Base-by-base conservation (phyloP, 2,329 filamentous ascomycete species). In the Diaporthe ilicicola region DNA sequence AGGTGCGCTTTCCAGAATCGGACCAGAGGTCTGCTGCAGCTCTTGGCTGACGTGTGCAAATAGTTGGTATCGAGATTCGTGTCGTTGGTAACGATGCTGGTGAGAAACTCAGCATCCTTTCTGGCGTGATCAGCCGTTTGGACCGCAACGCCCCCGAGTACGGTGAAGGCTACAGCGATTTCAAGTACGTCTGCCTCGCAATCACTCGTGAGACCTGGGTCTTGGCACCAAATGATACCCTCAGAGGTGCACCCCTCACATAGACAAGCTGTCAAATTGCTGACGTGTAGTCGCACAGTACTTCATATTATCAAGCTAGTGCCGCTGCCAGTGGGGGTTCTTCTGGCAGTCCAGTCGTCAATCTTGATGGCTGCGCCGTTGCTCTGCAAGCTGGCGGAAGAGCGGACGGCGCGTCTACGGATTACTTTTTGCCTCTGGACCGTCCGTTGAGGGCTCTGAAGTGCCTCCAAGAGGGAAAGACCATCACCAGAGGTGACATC, bases 41-140 rank as follows among this genome's bases (percentile, higher is more conserved):
- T 75, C 46, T 12, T 71, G 50, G 24, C 75, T 79, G 73, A 79
- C 72, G 44, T 48, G 2, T n/a, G 29, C 37, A 34, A 55, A 7
- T 70, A 84, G 95, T 99, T 67, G 96, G 96, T 69, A 91, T 93
- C 17, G 96, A 99, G 82, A 98, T 99, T 75, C 89, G 97, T 75
- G 96, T 99, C 1, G 96, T 99, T 7, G 96, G 96, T 84, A 99
- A 99, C 81, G 96, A 99, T 85, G 96, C 96, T 37, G 96, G 96
- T 75, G 96, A 99, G 81, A 99, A 99, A 83, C 90, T 99, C 76
- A 98, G 94, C 85, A 99, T 99, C 76, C 85, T 99, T 71, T 98
- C 96, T 7, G 96, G 96, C 77, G 95, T 99, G 69, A 99, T 99
- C 80, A 97, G 94, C 83, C 91, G 96, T 77, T 86, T 99, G 72